Evolutionary conservation across 371 early-diverging fungal species (phyloP).

Genomic region (Rhizopus sp.): DNA sequence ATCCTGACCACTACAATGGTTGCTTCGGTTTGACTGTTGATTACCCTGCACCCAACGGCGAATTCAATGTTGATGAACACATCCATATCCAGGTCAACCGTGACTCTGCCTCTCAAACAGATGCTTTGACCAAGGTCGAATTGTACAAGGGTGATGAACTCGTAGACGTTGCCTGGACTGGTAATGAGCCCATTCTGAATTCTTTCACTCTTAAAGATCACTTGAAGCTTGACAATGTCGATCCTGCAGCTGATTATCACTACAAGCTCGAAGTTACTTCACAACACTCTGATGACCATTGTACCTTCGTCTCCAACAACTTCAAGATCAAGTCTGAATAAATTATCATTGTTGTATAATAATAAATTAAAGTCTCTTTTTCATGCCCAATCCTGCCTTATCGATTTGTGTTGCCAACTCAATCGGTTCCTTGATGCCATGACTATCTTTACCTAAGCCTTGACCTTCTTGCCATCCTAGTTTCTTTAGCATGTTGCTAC

Average conservation of each 20-base stretch:
- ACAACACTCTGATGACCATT: constrained; percentile 16
- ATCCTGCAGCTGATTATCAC: constrained; percentile 27
- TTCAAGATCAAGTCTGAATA: constrained; percentile 25
- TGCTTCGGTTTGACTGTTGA: constrained; percentile 47
- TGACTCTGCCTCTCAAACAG: constrained; percentile 41
- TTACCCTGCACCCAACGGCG: constrained; percentile 29
- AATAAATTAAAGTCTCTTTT: background rate
- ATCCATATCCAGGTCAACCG: constrained; percentile 35
- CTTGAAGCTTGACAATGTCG: constrained; percentile 20
- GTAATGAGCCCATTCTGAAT: constrained; percentile 29
- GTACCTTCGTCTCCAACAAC: constrained; percentile 26
- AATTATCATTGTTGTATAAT: constrained; percentile 3
- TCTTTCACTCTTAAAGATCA: constrained; percentile 46
- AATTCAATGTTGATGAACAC: constrained; percentile 31
- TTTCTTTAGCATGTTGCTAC: constrained; percentile 35
- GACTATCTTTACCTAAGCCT: constrained; percentile 34
- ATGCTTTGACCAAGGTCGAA: constrained; percentile 36
- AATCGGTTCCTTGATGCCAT: constrained; percentile 36
- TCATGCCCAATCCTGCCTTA: constrained; percentile 26
- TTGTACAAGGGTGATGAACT: constrained; percentile 39
- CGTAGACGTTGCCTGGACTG: constrained; percentile 33
- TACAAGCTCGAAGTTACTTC: constrained; percentile 31
- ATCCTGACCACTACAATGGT: constrained; percentile 34
- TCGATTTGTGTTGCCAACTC: constrained; percentile 10
- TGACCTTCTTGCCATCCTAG: constrained; percentile 52